Percentiles rank a stretch among this genome's conserved stretches.
phyloP scores from a whole-genome alignment of 345 rosid genomes.

The Xanthoceras sorbifolium region DNA sequence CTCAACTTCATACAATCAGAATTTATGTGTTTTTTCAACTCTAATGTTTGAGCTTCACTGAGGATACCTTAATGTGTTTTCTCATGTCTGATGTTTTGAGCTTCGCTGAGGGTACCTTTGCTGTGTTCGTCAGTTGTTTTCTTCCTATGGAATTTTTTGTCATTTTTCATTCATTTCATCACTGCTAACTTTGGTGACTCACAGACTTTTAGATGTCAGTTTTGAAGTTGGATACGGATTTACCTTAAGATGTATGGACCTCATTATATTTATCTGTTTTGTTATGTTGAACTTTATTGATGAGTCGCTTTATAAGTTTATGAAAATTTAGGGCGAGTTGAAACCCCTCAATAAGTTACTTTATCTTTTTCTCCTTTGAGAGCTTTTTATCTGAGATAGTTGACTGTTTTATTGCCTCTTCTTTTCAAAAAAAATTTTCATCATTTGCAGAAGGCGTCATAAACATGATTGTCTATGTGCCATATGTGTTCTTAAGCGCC shows the following conservation, averaged over 20 bases:
- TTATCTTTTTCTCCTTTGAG: background rate
- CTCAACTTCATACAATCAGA: background rate
- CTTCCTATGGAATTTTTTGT: background rate
- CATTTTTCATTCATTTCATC: no score
- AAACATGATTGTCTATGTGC: constrained; percentile 97
- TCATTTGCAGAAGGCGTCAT: constrained; percentile 76
- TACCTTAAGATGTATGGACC: background rate
- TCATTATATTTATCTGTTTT: background rate
- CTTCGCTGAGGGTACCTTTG: background rate
- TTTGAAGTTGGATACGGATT: constrained; percentile 1
- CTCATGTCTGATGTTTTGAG: background rate
- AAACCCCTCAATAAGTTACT: background rate
- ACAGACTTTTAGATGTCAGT: background rate
- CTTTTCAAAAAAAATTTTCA: constrained; percentile 6
- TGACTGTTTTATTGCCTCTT: background rate
- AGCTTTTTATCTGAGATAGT: background rate
- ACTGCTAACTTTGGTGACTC: background rate
- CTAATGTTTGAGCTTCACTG: background rate
- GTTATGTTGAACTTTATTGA: background rate
- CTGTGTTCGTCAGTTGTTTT: background rate
- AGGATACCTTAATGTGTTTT: background rate
- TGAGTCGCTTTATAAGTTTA: background rate
- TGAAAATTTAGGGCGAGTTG: background rate
- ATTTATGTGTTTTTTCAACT: background rate
- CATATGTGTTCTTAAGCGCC: constrained; percentile 81